Evolutionary conservation across 2,329 filamentous ascomycete genomes (phyloP), one percentile per base, ranked within the genome.

Genomic region (Cordyceps farinosa): DNA sequence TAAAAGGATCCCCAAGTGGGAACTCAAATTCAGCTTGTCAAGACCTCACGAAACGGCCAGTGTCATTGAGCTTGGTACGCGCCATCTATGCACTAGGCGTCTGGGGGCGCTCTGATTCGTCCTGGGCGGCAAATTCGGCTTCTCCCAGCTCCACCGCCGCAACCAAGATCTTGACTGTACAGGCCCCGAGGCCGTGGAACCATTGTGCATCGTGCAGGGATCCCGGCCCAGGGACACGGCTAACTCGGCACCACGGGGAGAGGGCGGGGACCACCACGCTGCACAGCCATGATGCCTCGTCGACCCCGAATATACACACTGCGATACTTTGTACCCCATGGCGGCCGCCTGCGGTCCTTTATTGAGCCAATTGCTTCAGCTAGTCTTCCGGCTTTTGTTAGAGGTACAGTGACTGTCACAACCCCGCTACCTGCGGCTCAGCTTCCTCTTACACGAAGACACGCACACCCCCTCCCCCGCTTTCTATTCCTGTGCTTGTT

Each of bases 211-310:
- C 8, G 42, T 47, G 40, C 47, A 8, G 8, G 53, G 53, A n/a
- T 32, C 38, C 27, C 32, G n/a, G 34, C 2, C 34, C 36, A 27
- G 58, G 57, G 36, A 36, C 38, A 44, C 58, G 58, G 58, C 58
- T 52, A 61, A 61, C 36, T 52, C 58, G 58, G 58, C 58, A 61
- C 45, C 58, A 36, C 17, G 58, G 48, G 30, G 9, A 22, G n/a
- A 22, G 27, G 29, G 40, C n/a, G n/a, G 40, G 54, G 29, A 27
- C 3, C 30, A 11, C 42, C 22, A 4, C 17, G 3, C 30, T 52
- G 55, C 42, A 48, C 44, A 58, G 55, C 55, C 13, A n/a, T 58
- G n/a, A 57, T 48, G 11, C 38, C 38, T 40, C 10, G 38, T 40
- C 38, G 5, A 40, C 38, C 11, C 10, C 38, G 38, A 40, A 40